Conservation (phyloP, 2,329 filamentous ascomycete genomes). For the Helotiales sp. region DNA sequence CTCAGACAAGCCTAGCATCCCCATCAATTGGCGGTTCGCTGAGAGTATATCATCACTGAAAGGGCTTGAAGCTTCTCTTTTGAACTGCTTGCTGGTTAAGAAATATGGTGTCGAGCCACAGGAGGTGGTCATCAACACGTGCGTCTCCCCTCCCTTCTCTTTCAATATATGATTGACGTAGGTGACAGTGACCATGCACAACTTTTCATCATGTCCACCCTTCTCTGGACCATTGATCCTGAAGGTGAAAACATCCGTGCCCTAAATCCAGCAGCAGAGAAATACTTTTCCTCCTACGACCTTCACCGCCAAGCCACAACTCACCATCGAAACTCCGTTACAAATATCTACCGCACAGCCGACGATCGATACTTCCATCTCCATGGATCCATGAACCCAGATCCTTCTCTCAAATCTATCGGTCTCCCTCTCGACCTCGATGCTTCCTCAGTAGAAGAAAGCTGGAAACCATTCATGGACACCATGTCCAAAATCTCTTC, state of each 20-base stretch:
- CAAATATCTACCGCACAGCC: constrained; percentile 48
- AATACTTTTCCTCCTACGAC: constrained; percentile 29
- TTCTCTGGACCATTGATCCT: constrained; percentile 9
- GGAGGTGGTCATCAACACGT: constrained; percentile 48
- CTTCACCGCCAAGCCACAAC: constrained; percentile 22
- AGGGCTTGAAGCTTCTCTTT: constrained; percentile 47
- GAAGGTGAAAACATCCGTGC: constrained; percentile 2
- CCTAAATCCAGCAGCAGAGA: constrained; percentile 3
- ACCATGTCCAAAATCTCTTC: constrained; percentile 8
- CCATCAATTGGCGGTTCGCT: constrained; percentile 57
- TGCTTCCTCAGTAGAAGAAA: constrained; percentile 31
- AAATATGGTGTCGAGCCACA: constrained; percentile 45
- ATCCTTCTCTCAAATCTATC: constrained; percentile 41
- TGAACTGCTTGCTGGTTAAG: constrained; percentile 44
- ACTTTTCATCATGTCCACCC: constrained; percentile 34
- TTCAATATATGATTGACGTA: constrained; percentile 34
- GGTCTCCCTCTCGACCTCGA: constrained; percentile 35
- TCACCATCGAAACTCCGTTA: constrained; percentile 36
- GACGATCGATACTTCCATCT: constrained; percentile 48
- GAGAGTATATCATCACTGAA: constrained; percentile 53
- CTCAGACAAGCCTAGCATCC: constrained; percentile 44
- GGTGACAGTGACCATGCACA: constrained; percentile 33
- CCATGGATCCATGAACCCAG: constrained; percentile 48
- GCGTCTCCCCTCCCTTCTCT: constrained; percentile 29
- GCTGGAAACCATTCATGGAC: constrained; percentile 33